These are phyloP conservation scores for Sugiyamaella paludigena DNA, from an alignment of 1,139 yeast species.

Conservation along the genomic window DNA sequence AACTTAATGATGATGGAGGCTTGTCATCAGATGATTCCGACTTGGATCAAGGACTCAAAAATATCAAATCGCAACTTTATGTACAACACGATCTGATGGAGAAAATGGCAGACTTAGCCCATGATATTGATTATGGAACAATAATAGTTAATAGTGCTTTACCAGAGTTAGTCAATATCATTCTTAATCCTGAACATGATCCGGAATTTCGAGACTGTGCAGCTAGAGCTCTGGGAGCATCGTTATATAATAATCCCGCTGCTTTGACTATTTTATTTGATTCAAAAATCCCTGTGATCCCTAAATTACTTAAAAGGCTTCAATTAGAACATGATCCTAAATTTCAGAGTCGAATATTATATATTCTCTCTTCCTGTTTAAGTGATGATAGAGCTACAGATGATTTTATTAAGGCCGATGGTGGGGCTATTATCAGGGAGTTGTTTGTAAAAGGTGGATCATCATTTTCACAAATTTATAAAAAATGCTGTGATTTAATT, in stretches of 20 bases:
- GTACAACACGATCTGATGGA: conserved; percentile 36
- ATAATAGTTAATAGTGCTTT: conserved; percentile 36
- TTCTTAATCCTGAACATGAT: conserved; percentile 21
- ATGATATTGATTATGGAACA: conserved; percentile 63
- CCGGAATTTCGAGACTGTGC: conserved; percentile 32
- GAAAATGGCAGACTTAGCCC: conserved; percentile 56
- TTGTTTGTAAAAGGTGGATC: conserved; percentile 13
- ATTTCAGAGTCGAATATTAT: conserved; percentile 30
- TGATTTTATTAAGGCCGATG: conserved; percentile 22
- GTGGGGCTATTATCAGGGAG: conserved; percentile 25
- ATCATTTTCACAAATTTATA: conserved; percentile 4
- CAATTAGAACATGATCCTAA: conserved; percentile 18
- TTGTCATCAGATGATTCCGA: neutral
- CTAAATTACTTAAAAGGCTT: conserved; percentile 23
- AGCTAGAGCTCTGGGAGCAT: conserved; percentile 38
- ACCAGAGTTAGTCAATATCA: conserved; percentile 29
- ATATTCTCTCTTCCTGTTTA: conserved; percentile 34
- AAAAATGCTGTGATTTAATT: conserved; percentile 12
- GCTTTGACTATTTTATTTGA: conserved; percentile 46
- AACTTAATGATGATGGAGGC: neutral
- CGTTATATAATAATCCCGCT: conserved; percentile 67
- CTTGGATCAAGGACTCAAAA: neutral
- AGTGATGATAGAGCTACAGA: conserved; percentile 18
- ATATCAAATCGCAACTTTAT: conserved; percentile 1
- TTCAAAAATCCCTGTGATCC: conserved; percentile 10